These are phyloP conservation scores for Massarina eburnea DNA, from an alignment of 2,329 filamentous ascomycete genomes.

Conservation along the genomic window DNA sequence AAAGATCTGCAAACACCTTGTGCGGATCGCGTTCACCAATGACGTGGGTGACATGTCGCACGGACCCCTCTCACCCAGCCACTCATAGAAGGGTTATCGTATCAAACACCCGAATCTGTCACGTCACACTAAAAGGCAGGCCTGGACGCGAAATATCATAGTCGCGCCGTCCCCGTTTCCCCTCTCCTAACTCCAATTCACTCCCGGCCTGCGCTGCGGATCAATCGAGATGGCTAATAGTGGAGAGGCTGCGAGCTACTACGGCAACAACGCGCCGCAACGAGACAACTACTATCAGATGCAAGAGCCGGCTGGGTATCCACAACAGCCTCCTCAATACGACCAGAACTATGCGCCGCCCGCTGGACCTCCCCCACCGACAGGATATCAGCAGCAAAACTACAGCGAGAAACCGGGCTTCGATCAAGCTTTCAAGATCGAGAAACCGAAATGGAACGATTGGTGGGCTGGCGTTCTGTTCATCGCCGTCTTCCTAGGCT, in stretches of 20 bases:
- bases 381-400: slow-evolving; percentile 29
- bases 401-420: slow-evolving; percentile 59
- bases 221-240: slow-evolving; percentile 29
- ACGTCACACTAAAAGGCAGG: background rate
- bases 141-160: background rate
- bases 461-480: slow-evolving; percentile 84
- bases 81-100: background rate
- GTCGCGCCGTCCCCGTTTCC: background rate
- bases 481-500: slow-evolving; percentile 70
- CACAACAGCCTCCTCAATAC: slow-evolving; percentile 31
- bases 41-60: slow-evolving; percentile 1
- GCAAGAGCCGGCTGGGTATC: slow-evolving; percentile 32
- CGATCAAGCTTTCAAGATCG: slow-evolving; percentile 78
- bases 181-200: background rate
- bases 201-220: background rate
- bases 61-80: background rate
- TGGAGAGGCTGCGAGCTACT: slow-evolving; percentile 45
- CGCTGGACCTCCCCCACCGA: slow-evolving; percentile 24
- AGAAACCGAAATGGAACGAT: slow-evolving; percentile 87
- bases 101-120: background rate
- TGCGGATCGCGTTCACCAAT: background rate
- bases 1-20: background rate
- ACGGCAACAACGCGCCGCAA: slow-evolving; percentile 27
- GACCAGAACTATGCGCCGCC: slow-evolving; percentile 28
- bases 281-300: slow-evolving; percentile 32